phyloP scores from a whole-genome alignment of 441 rosid genomes.

The Kokia cookei region DNA sequence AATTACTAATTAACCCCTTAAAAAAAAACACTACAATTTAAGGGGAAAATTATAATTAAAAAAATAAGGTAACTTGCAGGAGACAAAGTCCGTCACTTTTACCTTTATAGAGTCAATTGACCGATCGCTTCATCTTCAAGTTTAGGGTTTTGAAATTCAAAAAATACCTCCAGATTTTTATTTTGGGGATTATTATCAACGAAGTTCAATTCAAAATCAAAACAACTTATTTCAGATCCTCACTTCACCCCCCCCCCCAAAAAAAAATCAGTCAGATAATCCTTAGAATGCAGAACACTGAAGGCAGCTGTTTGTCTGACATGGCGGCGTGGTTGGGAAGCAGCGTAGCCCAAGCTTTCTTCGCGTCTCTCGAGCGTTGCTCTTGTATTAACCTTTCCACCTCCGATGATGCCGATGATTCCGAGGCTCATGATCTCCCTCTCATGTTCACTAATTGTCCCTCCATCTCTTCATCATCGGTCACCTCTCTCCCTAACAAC shows the following conservation, averaged over 20 bases:
- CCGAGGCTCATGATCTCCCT: slow-evolving; percentile 27
- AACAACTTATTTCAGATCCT: not conserved
- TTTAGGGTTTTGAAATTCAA: not conserved
- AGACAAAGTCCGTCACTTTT: not conserved
- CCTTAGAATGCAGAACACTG: not conserved
- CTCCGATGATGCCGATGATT: slow-evolving; percentile 33
- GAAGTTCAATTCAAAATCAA: not conserved
- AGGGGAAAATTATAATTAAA: not conserved
- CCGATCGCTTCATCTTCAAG: not conserved
- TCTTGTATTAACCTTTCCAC: slow-evolving; percentile 41
- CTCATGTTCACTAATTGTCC: slow-evolving; percentile 23
- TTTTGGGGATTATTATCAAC: not conserved
- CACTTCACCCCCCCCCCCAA: no score
- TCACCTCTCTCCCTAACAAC: not conserved
- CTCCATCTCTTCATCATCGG: slow-evolving; percentile 7
- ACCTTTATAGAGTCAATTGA: not conserved
- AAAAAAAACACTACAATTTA: no score
- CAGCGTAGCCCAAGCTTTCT: slow-evolving; percentile 35
- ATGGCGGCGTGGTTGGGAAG: slow-evolving; percentile 37
- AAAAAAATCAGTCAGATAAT: no score
- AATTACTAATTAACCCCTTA: no score
- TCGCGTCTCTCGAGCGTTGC: slow-evolving; percentile 44
- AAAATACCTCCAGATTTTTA: not conserved
- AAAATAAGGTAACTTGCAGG: not conserved
- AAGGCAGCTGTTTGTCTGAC: slow-evolving; percentile 19